A percentile compares a stretch with the other conserved stretches of the same genome.
These are phyloP conservation scores for Vanrija pseudolonga DNA, from an alignment of 1,284 basidiomycete genomes.

Conservation along the genomic window DNA sequence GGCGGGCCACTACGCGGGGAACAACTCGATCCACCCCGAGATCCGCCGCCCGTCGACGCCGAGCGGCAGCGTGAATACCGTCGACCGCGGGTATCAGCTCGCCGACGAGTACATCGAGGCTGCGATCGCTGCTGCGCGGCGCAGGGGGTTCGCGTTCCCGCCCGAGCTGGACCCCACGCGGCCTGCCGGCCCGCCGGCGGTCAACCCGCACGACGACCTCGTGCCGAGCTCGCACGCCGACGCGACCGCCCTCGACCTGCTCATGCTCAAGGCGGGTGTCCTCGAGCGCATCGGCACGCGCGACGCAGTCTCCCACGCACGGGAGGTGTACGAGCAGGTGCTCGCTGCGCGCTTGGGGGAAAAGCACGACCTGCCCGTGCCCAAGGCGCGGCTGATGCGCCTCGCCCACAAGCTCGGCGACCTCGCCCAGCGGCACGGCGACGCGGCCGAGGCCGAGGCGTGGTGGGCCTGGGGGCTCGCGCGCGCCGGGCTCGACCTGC, in stretches of 20 bases:
- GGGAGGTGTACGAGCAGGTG: conserved; percentile 61
- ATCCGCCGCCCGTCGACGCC: conserved; percentile 14
- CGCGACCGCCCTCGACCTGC: conserved; percentile 58
- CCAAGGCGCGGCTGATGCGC: conserved; percentile 27
- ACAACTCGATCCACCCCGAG: conserved; percentile 24
- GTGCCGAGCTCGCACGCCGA: conserved; percentile 9
- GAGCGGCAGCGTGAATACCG: conserved; percentile 11
- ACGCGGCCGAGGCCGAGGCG: conserved; percentile 23
- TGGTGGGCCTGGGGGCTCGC: conserved; percentile 47
- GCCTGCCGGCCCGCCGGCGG: conserved; percentile 15
- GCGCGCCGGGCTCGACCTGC: conserved; percentile 20
- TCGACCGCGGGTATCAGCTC: conserved; percentile 44
- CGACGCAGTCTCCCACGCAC: conserved; percentile 59
- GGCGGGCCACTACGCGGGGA: neutral
- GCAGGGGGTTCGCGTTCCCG: conserved; percentile 39
- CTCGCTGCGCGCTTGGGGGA: conserved; percentile 14
- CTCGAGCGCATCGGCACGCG: conserved; percentile 65
- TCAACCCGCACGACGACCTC: neutral
- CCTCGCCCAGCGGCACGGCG: conserved; percentile 32
- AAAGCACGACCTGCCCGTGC: neutral
- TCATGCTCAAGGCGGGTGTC: conserved; percentile 61
- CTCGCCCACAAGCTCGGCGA: conserved; percentile 47
- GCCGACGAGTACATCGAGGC: conserved; percentile 44
- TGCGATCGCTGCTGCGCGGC: conserved; percentile 31
- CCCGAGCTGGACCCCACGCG: conserved; percentile 21